Evolutionary conservation across 441 rosid species (phyloP), one percentile per base, ranked within the genome.

Genomic region (Isatis lusitanica): DNA sequence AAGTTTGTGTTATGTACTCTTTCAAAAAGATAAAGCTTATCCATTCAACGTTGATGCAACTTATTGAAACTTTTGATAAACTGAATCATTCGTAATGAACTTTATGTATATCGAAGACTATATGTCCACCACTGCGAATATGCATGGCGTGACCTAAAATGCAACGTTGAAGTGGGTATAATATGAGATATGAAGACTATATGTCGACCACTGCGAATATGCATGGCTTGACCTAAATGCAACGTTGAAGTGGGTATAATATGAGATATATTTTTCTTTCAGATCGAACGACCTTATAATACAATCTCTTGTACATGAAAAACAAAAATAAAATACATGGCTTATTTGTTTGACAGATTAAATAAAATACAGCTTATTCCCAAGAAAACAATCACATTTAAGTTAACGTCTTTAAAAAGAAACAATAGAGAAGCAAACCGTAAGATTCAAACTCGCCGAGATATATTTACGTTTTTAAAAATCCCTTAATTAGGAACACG

Each of bases 401-500:
- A 21, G 15, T 63, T 12, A 1, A 21, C 33, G 16, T 24, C 33
- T 50, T 9, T 5, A 26, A 7, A 17, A 21, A 7, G 4, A 21
- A 21, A 21, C 24, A 21, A 21, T 21, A 21, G 24, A 21, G 24
- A 38, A 68, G 33, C 60, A 69, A 70, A 44, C 75, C 53, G 63
- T 7, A 76, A 63, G 11, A 64, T 48, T 31, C 33, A 76, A 70
- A 58, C 63, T 56, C 47, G 9, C 13, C 12, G 3, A 48, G 11
- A 48, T 21, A 76, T 18, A 6, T 10, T 43, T 68, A 26, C 12
- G 42, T 11, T 46, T 17, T 46, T 46, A 36, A 2, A 9, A 35
- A 56, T 38, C 55, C 9, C 70, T 80, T 73, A 81, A 13, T 84
- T 84, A 79, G 80, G 55, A 57, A 40, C 30, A 21, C 74, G 58